These are phyloP conservation scores for Cladochytrium replicatum DNA, from an alignment of 192 early-diverging fungal genomes.

Conservation along the genomic window DNA sequence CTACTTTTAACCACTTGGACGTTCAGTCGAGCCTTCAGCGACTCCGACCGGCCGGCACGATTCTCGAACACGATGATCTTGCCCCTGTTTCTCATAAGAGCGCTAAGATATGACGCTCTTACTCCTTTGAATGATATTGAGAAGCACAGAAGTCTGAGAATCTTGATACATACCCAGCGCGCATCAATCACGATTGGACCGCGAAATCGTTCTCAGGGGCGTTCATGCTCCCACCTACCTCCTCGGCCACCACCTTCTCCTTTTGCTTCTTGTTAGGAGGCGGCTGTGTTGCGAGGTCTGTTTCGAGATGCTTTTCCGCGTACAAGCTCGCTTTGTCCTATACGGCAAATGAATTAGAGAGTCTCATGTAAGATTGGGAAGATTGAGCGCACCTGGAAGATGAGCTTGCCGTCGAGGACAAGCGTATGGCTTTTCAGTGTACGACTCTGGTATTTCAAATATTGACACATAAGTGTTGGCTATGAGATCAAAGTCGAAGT, in stretches of 20 bases:
- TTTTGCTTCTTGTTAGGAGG: too few relatives aligned
- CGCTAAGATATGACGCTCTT: slow-evolving; percentile 77
- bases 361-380: too few relatives aligned
- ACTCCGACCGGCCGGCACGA: slow-evolving; percentile 58
- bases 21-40: slow-evolving; percentile 54
- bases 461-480: not conserved
- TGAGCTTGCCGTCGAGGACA: slow-evolving; percentile 28
- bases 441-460: slow-evolving; percentile 66
- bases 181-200: slow-evolving; percentile 33
- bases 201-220: slow-evolving; percentile 11
- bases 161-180: slow-evolving; percentile 33
- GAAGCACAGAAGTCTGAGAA: not conserved
- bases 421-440: slow-evolving; percentile 42
- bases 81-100: slow-evolving; percentile 69
- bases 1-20: slow-evolving; percentile 60
- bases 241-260: too few relatives aligned
- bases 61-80: slow-evolving; percentile 79
- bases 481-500: not conserved
- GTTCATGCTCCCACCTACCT: too few relatives aligned
- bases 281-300: too few relatives aligned
- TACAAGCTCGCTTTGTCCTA: slow-evolving; percentile 42
- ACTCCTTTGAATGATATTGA: slow-evolving; percentile 43
- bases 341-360: too few relatives aligned
- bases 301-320: slow-evolving; percentile 22
- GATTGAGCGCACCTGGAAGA: slow-evolving; percentile 41